These are phyloP conservation scores for Solanum gracilifrons DNA, from an alignment of 257 asterid genomes.

Conservation along the genomic window DNA sequence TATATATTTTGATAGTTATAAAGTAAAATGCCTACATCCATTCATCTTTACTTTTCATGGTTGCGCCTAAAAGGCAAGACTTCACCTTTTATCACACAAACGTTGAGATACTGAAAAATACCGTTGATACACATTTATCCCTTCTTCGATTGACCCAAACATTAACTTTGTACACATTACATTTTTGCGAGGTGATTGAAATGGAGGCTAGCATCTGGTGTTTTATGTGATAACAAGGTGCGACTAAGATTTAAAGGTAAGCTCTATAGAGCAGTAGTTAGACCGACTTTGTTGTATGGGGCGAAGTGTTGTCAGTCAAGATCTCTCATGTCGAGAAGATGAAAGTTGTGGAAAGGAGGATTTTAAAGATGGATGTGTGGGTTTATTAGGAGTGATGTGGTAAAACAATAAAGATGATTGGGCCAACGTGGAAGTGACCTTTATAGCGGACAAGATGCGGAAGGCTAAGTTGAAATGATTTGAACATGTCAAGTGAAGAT, in stretches of 20 bases:
- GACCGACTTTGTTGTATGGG: background rate
- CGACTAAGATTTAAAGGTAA: background rate
- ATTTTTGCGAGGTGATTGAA: background rate
- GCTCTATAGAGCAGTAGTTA: rapidly evolving
- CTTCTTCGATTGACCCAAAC: no score
- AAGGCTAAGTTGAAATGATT: background rate
- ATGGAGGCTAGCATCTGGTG: background rate
- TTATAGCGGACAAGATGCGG: no score
- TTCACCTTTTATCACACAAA: background rate
- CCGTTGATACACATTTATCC: background rate
- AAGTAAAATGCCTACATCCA: background rate
- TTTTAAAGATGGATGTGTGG: background rate
- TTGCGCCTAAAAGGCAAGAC: background rate
- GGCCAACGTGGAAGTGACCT: background rate
- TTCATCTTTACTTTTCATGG: background rate
- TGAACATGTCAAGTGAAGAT: background rate
- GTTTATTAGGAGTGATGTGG: background rate
- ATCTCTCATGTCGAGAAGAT: background rate
- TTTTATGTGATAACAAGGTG: background rate
- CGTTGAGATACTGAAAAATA: rapidly evolving
- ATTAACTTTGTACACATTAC: background rate
- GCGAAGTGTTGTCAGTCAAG: rapidly evolving
- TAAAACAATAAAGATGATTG: background rate
- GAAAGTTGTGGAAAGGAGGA: background rate
- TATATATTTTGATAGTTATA: no score